These are phyloP conservation scores for Aeschynomene evenia DNA, from an alignment of 306 rosid genomes.

Conservation along the genomic window DNA sequence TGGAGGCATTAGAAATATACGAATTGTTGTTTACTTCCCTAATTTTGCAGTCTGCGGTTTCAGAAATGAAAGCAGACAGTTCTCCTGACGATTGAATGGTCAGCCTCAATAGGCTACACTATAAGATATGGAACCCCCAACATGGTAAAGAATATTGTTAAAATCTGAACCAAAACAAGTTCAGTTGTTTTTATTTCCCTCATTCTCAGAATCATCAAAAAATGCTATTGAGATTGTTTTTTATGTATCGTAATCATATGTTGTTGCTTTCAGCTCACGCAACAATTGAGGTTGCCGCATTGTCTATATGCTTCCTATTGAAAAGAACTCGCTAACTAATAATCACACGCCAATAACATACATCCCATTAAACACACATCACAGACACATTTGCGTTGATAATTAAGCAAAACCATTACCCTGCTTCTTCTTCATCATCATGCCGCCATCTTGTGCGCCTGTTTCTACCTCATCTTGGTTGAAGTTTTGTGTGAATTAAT, in stretches of 20 bases:
- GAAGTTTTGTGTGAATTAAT: neutral
- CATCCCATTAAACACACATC: no score
- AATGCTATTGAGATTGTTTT: neutral
- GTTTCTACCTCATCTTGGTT: neutral
- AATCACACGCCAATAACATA: no score
- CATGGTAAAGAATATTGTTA: neutral
- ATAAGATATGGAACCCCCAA: neutral
- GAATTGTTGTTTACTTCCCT: neutral
- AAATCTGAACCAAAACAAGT: neutral
- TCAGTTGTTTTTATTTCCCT: neutral
- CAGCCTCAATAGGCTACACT: neutral
- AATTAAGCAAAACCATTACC: constrained; percentile 11
- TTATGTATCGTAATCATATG: neutral
- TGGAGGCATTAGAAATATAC: neutral
- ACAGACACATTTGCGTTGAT: neutral
- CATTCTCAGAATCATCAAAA: neutral
- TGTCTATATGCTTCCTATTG: constrained; percentile 16
- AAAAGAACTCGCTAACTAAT: constrained; percentile 22
- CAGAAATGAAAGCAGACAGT: neutral
- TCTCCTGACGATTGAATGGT: neutral
- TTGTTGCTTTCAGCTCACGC: constrained; percentile 10
- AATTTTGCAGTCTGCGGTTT: neutral
- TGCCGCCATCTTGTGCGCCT: neutral
- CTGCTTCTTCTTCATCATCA: no score
- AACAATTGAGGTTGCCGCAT: constrained; percentile 15